phyloP scores from a whole-genome alignment of 1,284 basidiomycete species.

The Naganishia cerealis region DNA sequence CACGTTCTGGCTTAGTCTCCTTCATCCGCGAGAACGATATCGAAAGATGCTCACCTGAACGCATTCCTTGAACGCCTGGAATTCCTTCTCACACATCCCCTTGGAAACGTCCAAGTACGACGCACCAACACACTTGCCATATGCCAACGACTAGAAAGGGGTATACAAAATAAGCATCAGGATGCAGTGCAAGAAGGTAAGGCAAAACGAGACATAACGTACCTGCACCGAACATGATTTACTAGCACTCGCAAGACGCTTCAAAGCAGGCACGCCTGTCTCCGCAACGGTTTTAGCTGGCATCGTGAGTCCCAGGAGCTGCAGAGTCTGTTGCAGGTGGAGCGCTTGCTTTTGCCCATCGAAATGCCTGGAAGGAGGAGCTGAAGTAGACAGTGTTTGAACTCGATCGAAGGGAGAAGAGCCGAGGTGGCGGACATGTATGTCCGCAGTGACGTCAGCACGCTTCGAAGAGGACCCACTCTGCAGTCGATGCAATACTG shows the following conservation, averaged over 20 bases:
- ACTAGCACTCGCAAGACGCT: constrained; percentile 48
- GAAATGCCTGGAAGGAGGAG: neutral
- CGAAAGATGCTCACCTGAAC: constrained; percentile 48
- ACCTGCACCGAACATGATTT: constrained; percentile 49
- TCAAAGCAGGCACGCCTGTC: constrained; percentile 38
- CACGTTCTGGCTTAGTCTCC: neutral
- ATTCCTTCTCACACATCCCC: constrained; percentile 55
- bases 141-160: constrained; percentile 50
- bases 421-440: too few relatives aligned
- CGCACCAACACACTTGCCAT: constrained; percentile 55
- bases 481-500: too few relatives aligned
- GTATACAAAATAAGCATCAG: constrained; percentile 5
- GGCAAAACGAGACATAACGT: constrained; percentile 16
- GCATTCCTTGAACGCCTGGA: constrained; percentile 55
- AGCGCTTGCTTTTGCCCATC: neutral
- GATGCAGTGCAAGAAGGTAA: neutral
- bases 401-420: too few relatives aligned
- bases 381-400: neutral
- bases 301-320: neutral
- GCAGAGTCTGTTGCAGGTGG: too few relatives aligned
- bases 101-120: constrained; percentile 54
- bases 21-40: too few relatives aligned
- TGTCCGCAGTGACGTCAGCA: neutral
- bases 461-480: too few relatives aligned
- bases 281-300: constrained; percentile 20